Evolutionary conservation across 306 rosid genomes (phyloP).

Genomic region (Vigna nakashimae): DNA sequence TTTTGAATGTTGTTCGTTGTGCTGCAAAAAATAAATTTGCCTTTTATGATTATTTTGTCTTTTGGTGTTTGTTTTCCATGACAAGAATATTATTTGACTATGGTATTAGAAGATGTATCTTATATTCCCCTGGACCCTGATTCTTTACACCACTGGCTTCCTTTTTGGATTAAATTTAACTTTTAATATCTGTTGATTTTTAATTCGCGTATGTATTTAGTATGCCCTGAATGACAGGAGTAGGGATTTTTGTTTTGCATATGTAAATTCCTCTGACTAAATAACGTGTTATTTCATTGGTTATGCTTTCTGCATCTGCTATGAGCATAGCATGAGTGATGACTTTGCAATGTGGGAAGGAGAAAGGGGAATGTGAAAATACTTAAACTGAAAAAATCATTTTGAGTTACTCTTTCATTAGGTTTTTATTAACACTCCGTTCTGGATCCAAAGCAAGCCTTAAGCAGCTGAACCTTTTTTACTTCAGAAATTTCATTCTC

Average conservation of each 20-base stretch:
- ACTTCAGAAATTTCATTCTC: neutral
- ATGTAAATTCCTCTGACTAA: neutral
- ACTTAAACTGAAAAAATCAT: neutral
- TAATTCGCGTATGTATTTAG: conserved; percentile 3
- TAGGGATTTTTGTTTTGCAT: neutral
- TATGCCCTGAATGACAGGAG: neutral
- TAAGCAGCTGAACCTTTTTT: neutral
- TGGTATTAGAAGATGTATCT: conserved; percentile 25
- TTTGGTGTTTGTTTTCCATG: conserved; percentile 17
- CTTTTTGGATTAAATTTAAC: neutral
- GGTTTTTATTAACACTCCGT: conserved; percentile 24
- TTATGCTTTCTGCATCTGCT: conserved; percentile 4
- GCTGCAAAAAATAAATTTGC: conserved; percentile 13
- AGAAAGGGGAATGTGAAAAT: conserved; percentile 22
- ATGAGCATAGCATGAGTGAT: conserved; percentile 7
- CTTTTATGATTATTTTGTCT: neutral
- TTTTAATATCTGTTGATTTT: conserved; percentile 3
- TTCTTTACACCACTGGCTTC: neutral
- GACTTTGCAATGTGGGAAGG: conserved; percentile 4
- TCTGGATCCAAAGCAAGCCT: conserved; percentile 8
- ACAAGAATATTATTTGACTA: conserved; percentile 12
- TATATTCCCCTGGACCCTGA: conserved; percentile 1
- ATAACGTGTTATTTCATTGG: neutral
- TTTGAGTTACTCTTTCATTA: conserved; percentile 13
- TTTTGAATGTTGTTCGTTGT: conserved; percentile 3